Evolutionary conservation across 306 rosid species (phyloP), one percentile per base, ranked within the genome.

Genomic region (Rosa rugosa): DNA sequence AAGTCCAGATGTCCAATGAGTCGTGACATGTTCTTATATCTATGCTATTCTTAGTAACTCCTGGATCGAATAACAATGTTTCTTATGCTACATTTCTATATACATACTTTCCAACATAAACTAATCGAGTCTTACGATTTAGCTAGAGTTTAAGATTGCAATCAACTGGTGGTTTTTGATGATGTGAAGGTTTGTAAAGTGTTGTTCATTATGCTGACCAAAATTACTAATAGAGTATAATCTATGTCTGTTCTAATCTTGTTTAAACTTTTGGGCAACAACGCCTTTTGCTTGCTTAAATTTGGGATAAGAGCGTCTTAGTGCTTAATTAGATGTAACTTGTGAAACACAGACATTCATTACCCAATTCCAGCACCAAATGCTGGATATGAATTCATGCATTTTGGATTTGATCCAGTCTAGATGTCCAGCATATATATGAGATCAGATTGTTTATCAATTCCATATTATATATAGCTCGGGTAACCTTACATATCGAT

Each of bases 1-100:
- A 63, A 31, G 69, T 63, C n/a, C n/a, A 75, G 69, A 63, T 63
- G 69, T 63, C n/a, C n/a, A 63, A 42, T 74, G 69, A 74, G 6
- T 4, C 9, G 4, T 40, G 53, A 47, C 14, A 50, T 50, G 20
- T 34, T 70, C 51, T 40, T 23, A 25, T 40, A 73, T 22, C 77
- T 40, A 14, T 22, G 13, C 77, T 41, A 4, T 14, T 40, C 38
- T 57, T 22, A 22, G 22, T 2, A 57, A 23, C 5, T 44, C 12
- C 20, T 38, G 36, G 31, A 57, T 13, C 47, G 36, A 9, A 73
- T 73, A 51, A 16, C 20, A 36, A n/a, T n/a, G 31, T 1, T 72
- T 46, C 63, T 17, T 17, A 34, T 10, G 14, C 36, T 38, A 34
- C 49, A 40, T 34, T 36, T 34, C 17, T 72, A 20, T 8, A 16